Conservation (phyloP, 73 alveolate genomes). For the Blepharisma stoltei region DNA sequence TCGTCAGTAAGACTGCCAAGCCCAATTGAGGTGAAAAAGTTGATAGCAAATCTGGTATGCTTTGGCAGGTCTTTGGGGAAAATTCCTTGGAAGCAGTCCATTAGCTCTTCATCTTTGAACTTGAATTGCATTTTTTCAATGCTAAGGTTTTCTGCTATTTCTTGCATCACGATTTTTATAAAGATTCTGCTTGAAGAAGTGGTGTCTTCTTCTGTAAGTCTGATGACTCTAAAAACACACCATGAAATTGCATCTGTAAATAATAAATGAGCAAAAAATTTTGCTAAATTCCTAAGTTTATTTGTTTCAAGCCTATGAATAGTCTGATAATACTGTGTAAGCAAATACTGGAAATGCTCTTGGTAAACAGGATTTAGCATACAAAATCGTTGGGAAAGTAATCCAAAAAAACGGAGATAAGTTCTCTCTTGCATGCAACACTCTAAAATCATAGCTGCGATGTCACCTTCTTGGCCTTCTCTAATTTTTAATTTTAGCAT, state of each 20-base stretch:
- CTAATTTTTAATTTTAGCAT: constrained; percentile 92
- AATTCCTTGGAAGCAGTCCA: constrained; percentile 78
- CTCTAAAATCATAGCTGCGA: constrained; percentile 90
- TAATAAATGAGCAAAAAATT: constrained; percentile 97
- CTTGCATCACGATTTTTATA: constrained; percentile 93
- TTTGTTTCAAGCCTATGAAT: constrained; percentile 98
- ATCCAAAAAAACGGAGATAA: constrained; percentile 92
- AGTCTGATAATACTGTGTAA: constrained; percentile 88
- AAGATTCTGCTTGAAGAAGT: constrained; percentile 96
- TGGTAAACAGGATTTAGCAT: constrained; percentile 87
- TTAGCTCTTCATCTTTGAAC: constrained; percentile 59
- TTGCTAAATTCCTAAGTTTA: constrained; percentile 96
- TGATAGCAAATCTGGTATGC: constrained; percentile 95
- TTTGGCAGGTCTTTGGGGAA: constrained; percentile 94
- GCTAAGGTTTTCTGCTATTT: constrained; percentile 69
- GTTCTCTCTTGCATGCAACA: constrained; percentile 97
- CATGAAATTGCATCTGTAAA: constrained; percentile 93
- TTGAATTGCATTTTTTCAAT: constrained; percentile 44
- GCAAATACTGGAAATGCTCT: constrained; percentile 86
- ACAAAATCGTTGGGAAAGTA: constrained; percentile 91
- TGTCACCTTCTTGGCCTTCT: constrained; percentile 98
- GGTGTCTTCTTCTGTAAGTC: constrained; percentile 95
- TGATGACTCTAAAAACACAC: constrained; percentile 79
- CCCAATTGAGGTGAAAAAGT: constrained; percentile 98
- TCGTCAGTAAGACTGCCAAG: constrained; percentile 97